Conservation (phyloP, 768 basidiomycete genomes). For the Infundibulicybe gibba region DNA sequence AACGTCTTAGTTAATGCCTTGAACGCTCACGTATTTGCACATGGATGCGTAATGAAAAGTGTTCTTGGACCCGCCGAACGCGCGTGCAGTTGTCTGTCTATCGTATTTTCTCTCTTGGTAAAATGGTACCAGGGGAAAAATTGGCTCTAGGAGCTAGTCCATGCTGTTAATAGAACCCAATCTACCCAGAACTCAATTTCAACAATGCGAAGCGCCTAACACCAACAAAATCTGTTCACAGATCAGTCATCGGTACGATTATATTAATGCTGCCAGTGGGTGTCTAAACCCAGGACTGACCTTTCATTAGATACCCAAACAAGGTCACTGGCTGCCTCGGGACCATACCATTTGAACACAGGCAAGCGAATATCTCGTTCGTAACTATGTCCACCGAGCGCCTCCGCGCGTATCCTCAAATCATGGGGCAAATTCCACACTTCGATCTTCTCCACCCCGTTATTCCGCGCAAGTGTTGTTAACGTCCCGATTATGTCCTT, state of each 20-base stretch:
- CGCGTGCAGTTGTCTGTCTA: too few relatives aligned
- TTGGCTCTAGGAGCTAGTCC: too few relatives aligned
- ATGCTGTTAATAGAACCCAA: too few relatives aligned
- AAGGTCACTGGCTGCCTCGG: constrained; percentile 24
- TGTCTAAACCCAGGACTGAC: too few relatives aligned
- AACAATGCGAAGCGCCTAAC: too few relatives aligned
- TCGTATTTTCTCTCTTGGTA: too few relatives aligned
- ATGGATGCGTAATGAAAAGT: constrained; percentile 43
- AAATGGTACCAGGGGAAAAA: too few relatives aligned
- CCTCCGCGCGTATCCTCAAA: constrained; percentile 20
- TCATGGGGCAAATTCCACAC: constrained; percentile 41
- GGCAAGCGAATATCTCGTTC: constrained; percentile 36
- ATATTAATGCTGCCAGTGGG: too few relatives aligned
- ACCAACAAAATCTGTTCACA: too few relatives aligned
- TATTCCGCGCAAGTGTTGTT: constrained; percentile 26
- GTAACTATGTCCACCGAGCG: constrained; percentile 24
- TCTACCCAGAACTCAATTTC: too few relatives aligned
- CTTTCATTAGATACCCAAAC: constrained; percentile 49
- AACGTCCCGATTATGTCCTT: constrained; percentile 28
- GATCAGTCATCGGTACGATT: too few relatives aligned
- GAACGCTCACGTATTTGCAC: constrained; percentile 24
- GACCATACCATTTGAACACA: constrained; percentile 48
- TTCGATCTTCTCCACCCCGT: constrained; percentile 36
- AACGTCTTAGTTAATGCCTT: constrained; percentile 28
- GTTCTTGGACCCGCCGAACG: constrained; percentile 24